phyloP scores from a whole-genome alignment of 441 rosid genomes.

The Biscutella laevigata region DNA sequence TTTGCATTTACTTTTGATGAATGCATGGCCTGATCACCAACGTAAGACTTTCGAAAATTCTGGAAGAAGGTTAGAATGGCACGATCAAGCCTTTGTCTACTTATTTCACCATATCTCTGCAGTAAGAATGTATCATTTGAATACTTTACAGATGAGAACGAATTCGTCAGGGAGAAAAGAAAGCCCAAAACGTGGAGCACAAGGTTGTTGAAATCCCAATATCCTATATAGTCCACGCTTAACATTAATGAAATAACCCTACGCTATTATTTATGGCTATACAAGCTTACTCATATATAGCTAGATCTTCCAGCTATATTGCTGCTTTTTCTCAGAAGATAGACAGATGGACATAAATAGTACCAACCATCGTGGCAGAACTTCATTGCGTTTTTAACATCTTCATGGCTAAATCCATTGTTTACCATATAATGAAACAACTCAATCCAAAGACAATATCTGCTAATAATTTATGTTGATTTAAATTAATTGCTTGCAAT shows the following conservation, averaged over 20 bases:
- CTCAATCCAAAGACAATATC: constrained; percentile 1
- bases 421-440: not conserved
- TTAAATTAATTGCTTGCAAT: not conserved
- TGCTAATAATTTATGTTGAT: not conserved
- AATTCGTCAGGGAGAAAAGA: constrained; percentile 12
- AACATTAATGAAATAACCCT: constrained; percentile 1
- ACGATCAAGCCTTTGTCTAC: constrained; percentile 98
- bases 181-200: constrained; percentile 6
- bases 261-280: not conserved
- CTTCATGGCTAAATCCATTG: constrained; percentile 9
- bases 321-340: not conserved
- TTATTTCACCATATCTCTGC: constrained; percentile 85
- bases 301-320: not conserved
- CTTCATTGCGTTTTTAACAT: not conserved
- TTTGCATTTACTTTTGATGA: constrained; percentile 75
- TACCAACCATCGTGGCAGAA: not conserved
- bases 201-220: constrained; percentile 11
- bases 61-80: constrained; percentile 96
- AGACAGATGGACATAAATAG: not conserved
- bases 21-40: constrained; percentile 99
- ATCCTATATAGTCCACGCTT: not conserved
- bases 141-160: constrained; percentile 15
- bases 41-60: constrained; percentile 93
- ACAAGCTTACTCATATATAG: constrained; percentile 4
- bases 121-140: constrained; percentile 14